Percentiles rank a stretch among this genome's conserved stretches.
Conservation (phyloP, 2,329 filamentous ascomycete genomes). For the Akanthomyces muscarius region DNA sequence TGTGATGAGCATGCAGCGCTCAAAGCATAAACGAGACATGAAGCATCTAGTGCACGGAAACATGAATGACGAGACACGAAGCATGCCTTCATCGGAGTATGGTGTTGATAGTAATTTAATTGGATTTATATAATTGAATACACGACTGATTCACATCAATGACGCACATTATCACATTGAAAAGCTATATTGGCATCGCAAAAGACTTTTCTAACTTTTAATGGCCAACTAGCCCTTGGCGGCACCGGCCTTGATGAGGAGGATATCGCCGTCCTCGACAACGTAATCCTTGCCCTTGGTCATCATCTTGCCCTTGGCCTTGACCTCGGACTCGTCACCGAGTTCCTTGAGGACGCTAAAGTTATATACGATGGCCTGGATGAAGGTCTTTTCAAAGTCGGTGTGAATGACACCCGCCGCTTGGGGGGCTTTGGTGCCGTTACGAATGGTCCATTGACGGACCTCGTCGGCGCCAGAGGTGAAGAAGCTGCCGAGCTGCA, state of each 20-base stretch:
- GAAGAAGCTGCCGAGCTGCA: conserved; percentile 95
- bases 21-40: neutral
- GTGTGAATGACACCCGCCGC: conserved; percentile 97
- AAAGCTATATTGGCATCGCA: conserved; percentile 17
- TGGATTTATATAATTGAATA: neutral
- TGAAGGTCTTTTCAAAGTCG: conserved; percentile 99
- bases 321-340: conserved; percentile 83
- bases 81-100: neutral
- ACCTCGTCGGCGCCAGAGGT: conserved; percentile 95
- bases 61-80: neutral
- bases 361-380: conserved; percentile 94
- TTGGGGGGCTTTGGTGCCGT: conserved; percentile 94
- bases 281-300: conserved; percentile 99
- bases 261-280: conserved; percentile 74
- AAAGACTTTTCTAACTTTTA: neutral
- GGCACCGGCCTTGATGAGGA: conserved; percentile 87
- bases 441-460: conserved; percentile 95
- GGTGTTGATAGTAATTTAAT: neutral
- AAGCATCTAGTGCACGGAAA: neutral
- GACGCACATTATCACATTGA: neutral
- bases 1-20: neutral
- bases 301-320: conserved; percentile 93
- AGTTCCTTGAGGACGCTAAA: conserved; percentile 75
- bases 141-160: neutral
- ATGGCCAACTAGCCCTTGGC: conserved; percentile 58